A percentile compares a stretch with the other conserved stretches of the same genome.
Evolutionary conservation across 202 grass and related monocot genomes (phyloP).

Genomic region (Panicum virgatum): DNA sequence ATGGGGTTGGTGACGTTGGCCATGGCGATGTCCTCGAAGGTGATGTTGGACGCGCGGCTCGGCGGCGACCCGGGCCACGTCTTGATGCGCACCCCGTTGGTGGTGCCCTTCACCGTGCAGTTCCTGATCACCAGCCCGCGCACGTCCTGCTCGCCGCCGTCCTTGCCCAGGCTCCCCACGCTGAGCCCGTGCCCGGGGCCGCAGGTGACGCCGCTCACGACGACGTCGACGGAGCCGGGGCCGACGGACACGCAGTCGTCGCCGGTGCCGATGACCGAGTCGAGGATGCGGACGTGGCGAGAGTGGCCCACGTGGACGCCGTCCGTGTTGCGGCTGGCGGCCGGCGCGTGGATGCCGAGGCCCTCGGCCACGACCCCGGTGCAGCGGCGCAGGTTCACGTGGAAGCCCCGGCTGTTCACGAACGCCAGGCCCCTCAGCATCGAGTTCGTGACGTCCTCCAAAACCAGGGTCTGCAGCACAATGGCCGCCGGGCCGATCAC

Average conservation of each 20-base stretch:
- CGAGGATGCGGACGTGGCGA: slow-evolving; percentile 19
- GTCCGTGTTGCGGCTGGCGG: slow-evolving; percentile 60
- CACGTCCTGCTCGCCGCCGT: slow-evolving; percentile 38
- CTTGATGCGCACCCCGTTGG: slow-evolving; percentile 79
- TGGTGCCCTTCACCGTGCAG: slow-evolving; percentile 44
- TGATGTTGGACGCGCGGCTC: slow-evolving; percentile 52
- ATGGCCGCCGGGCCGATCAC: neutral
- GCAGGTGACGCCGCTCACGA: slow-evolving; percentile 43
- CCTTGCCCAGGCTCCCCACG: slow-evolving; percentile 55
- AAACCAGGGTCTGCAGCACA: slow-evolving; percentile 35
- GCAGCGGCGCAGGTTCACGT: slow-evolving; percentile 59
- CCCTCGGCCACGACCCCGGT: slow-evolving; percentile 4
- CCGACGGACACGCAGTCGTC: slow-evolving; percentile 73
- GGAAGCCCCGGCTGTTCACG: slow-evolving; percentile 70
- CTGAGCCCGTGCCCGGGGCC: slow-evolving; percentile 67
- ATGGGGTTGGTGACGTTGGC: slow-evolving; percentile 55
- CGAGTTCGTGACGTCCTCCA: slow-evolving; percentile 38
- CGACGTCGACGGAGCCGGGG: slow-evolving; percentile 41
- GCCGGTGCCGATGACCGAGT: slow-evolving; percentile 50
- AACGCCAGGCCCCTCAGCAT: slow-evolving; percentile 27
- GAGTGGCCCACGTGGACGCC: slow-evolving; percentile 56
- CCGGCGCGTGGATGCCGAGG: slow-evolving; percentile 42
- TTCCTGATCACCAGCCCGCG: slow-evolving; percentile 39
- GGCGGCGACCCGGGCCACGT: slow-evolving; percentile 61
- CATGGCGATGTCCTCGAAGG: slow-evolving; percentile 57